Evolutionary conservation across 2,329 filamentous ascomycete species (phyloP).

Genomic region (Ciborinia camelliae): DNA sequence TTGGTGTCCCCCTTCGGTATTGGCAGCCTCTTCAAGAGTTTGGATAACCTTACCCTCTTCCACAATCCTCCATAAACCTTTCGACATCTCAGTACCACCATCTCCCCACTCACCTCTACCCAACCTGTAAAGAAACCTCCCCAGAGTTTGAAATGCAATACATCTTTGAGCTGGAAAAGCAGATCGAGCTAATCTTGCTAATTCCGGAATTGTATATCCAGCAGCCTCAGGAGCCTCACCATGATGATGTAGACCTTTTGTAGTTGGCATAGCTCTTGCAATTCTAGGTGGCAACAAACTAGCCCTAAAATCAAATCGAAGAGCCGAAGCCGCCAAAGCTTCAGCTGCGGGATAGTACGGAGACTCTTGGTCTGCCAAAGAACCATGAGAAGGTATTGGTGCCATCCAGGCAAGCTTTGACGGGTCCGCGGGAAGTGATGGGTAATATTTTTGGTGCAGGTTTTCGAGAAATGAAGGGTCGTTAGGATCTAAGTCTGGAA

Average conservation of each 20-base stretch:
- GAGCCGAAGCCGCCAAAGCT: conserved; percentile 67
- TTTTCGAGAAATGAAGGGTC: conserved; percentile 80
- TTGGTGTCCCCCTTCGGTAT: conserved; percentile 63
- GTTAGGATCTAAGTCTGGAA: conserved; percentile 75
- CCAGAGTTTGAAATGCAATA: conserved; percentile 86
- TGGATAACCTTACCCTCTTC: conserved; percentile 75
- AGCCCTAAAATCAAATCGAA: conserved; percentile 88
- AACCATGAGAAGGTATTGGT: conserved; percentile 62
- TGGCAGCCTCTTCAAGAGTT: conserved; percentile 72
- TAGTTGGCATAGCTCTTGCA: conserved; percentile 70
- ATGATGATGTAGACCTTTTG: conserved; percentile 87
- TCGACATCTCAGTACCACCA: conserved; percentile 63
- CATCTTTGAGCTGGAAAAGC: conserved; percentile 84
- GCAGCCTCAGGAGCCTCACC: conserved; percentile 88
- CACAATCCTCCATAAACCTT: conserved; percentile 78
- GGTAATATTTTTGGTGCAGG: conserved; percentile 92
- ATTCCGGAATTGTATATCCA: conserved; percentile 86
- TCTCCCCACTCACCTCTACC: conserved; percentile 70
- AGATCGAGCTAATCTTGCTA: conserved; percentile 76
- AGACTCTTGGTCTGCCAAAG: conserved; percentile 63
- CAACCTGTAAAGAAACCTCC: conserved; percentile 77
- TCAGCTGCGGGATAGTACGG: conserved; percentile 78
- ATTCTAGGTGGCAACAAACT: conserved; percentile 72
- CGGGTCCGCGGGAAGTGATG: conserved; percentile 78
- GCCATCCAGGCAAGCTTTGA: conserved; percentile 88